These are phyloP conservation scores for Ustilago sp. DNA, from an alignment of 1,284 basidiomycete species.

Conservation along the genomic window DNA sequence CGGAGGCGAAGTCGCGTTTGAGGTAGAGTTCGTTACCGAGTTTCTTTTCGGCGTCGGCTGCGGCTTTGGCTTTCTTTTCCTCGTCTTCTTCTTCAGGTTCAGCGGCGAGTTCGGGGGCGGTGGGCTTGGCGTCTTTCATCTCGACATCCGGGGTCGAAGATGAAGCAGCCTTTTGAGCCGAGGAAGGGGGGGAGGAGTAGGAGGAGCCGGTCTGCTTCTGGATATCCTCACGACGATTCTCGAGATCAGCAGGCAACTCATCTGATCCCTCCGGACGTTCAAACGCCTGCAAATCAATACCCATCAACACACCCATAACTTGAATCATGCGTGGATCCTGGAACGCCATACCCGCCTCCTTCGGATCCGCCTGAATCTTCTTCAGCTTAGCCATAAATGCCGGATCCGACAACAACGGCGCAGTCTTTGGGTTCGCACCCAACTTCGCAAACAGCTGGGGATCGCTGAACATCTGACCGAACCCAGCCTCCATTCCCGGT, in stretches of 20 bases:
- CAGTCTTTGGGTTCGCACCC: slow-evolving; percentile 85
- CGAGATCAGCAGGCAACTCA: slow-evolving; percentile 78
- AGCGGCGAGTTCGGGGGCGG: slow-evolving; percentile 12
- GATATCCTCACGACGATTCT: slow-evolving; percentile 55
- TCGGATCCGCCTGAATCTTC: slow-evolving; percentile 70
- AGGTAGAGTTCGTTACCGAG: slow-evolving; percentile 87
- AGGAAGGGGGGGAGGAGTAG: slow-evolving; percentile 12
- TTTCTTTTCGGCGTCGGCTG: slow-evolving; percentile 69
- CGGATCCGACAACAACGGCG: slow-evolving; percentile 84
- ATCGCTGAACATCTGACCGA: slow-evolving; percentile 86
- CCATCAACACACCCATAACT: slow-evolving; percentile 92
- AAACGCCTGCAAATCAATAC: slow-evolving; percentile 90
- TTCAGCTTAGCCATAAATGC: slow-evolving; percentile 71
- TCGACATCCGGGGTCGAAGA: slow-evolving; percentile 36
- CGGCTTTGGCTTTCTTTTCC: slow-evolving; percentile 57
- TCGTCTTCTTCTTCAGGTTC: slow-evolving; percentile 50
- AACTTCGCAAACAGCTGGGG: slow-evolving; percentile 86
- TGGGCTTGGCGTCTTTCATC: slow-evolving; percentile 35
- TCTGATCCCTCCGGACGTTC: slow-evolving; percentile 85
- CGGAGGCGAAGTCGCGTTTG: slow-evolving; percentile 74
- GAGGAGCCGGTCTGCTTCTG: slow-evolving; percentile 60
- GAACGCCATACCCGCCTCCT: slow-evolving; percentile 71
- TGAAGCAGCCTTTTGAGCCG: slow-evolving; percentile 6
- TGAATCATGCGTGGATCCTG: slow-evolving; percentile 89
- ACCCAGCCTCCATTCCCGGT: slow-evolving; percentile 71